Evolutionary conservation across 129 eudicot species (phyloP), one percentile per base, ranked within the genome.

Genomic region (Oenanthe sinensis): DNA sequence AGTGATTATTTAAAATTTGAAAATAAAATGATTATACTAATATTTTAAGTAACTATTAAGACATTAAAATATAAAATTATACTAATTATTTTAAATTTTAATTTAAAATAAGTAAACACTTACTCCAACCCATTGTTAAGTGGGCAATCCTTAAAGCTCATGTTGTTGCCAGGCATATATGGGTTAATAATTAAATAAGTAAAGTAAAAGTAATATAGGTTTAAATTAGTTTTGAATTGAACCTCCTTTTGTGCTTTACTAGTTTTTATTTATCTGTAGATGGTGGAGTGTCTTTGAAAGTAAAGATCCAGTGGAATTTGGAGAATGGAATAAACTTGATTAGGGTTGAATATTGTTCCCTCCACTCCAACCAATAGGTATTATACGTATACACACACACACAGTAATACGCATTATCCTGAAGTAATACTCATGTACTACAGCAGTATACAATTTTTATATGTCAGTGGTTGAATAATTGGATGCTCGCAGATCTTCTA

Each of bases 321-420:
- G 75, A 40, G 26, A 71, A 28, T 60, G 30, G 24, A 22, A 26
- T 52, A 55, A 55, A 60, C 76, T 82, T 78, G 86, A 82, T 78
- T 83, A 80, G 77, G 80, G 28, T 72, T 52, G 83, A 75, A 75
- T 80, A 77, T 63, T 88, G 92, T 88, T 88, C 88, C 89, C 88
- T 81, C 79, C 81, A 82, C 81, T 86, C 88, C 92, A 86, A 86
- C 84, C 92, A 86, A 24, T 26, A 84, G 47, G 85, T n/a, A n/a
- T n/a, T n/a, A n/a, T n/a, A n/a, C n/a, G 1, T 4, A 52, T 52
- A 52, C 60, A 52, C 36, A 33, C 36, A n/a, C 6, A 6, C 20
- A 54, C 22, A 5, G 6, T 20, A 14, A 54, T 54, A 54, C 62
- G 26, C 26, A 54, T 54, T 19, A 54, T 20, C 3, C 3, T 20